phyloP scores from a whole-genome alignment of 202 grass and related monocot species.

The Setaria italica region DNA sequence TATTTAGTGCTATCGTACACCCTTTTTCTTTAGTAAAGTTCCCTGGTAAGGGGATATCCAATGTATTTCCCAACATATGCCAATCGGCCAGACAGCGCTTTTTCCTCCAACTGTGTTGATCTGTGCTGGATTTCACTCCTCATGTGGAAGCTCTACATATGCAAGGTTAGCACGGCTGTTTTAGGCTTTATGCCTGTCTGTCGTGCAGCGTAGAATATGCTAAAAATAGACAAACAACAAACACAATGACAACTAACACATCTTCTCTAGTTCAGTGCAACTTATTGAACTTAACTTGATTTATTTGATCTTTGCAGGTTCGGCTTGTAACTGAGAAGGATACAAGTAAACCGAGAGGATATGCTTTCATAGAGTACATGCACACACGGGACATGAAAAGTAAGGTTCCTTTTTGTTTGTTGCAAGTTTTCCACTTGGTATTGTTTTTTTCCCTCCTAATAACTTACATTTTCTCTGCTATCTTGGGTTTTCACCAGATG shows the following conservation, averaged over 20 bases:
- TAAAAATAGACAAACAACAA: conserved; percentile 32
- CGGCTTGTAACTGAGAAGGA: conserved; percentile 69
- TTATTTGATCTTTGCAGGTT: conserved; percentile 63
- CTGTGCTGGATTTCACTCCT: conserved; percentile 69
- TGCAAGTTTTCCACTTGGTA: background rate
- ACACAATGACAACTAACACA: conserved; percentile 14
- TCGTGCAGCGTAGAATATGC: conserved; percentile 75
- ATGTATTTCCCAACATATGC: conserved; percentile 46
- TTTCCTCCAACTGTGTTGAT: conserved; percentile 73
- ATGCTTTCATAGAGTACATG: conserved; percentile 87
- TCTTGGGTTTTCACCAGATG: conserved; percentile 56
- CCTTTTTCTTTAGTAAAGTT: conserved; percentile 51
- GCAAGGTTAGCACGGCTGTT: conserved; percentile 96
- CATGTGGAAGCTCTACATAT: conserved; percentile 66
- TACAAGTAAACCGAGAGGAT: conserved; percentile 85
- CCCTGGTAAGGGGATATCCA: conserved; percentile 71
- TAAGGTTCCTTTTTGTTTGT: conserved; percentile 41
- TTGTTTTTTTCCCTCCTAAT: background rate
- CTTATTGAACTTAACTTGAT: conserved; percentile 24
- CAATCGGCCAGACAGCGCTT: conserved; percentile 53
- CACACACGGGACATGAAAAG: conserved; percentile 94
- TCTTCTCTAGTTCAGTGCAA: conserved; percentile 12
- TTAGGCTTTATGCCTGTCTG: conserved; percentile 89
- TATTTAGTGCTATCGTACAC: conserved; percentile 37
- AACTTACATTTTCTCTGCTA: conserved; percentile 17